Conservation (phyloP, 2,329 filamentous ascomycete genomes). For the Penicillium occitanis region DNA sequence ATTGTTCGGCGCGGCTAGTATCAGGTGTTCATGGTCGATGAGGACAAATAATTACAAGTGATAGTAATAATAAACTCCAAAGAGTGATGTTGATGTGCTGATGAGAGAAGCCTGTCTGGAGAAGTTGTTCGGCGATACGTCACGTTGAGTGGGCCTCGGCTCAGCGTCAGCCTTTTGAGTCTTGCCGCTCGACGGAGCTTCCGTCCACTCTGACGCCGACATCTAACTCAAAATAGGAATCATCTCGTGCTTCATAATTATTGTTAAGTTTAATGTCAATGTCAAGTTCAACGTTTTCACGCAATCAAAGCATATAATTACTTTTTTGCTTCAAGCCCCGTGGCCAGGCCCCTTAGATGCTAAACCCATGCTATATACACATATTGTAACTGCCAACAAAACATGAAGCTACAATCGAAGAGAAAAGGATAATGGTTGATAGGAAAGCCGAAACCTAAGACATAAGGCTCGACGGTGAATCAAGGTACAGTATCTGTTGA, state of each 20-base stretch:
- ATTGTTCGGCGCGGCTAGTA: background rate
- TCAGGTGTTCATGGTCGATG: background rate
- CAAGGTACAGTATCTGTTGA: conserved; percentile 5
- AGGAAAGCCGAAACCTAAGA: background rate
- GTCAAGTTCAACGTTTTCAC: background rate
- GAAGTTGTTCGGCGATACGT: conserved; percentile 2
- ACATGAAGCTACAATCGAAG: conserved; percentile 1
- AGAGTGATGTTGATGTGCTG: background rate
- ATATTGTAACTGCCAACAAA: background rate
- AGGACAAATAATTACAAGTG: background rate
- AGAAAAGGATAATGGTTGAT: conserved; percentile 2
- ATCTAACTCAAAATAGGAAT: conserved; percentile 1
- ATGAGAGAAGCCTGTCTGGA: background rate
- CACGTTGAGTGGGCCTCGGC: conserved; percentile 14
- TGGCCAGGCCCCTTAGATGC: background rate
- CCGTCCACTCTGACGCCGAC: background rate
- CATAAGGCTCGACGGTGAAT: background rate
- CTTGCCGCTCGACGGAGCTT: conserved; percentile 4
- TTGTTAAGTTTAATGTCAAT: background rate
- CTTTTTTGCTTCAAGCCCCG: conserved; percentile 1
- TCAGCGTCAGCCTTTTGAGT: background rate
- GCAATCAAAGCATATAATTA: background rate
- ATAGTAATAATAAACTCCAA: background rate
- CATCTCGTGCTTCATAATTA: background rate
- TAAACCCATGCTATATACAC: conserved; percentile 13